Evolutionary conservation across 495 filamentous ascomycete genomes (phyloP), one percentile per base, ranked within the genome.

Genomic region (Neurospora sp.): DNA sequence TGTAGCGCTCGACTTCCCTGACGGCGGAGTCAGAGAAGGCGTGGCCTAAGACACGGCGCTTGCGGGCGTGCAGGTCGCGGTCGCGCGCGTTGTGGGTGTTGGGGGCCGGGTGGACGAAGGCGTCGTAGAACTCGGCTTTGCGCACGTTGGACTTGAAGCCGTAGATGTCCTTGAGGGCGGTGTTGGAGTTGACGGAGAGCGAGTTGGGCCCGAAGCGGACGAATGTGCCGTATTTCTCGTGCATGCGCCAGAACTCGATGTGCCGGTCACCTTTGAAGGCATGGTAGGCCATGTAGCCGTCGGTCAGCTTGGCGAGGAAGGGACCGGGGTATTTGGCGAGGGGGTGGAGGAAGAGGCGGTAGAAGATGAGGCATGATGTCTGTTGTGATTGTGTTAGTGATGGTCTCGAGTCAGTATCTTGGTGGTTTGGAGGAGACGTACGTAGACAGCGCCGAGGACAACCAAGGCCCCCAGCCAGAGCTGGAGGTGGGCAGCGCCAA

Each of bases 301-400:
- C 83, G 23, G 89, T 88, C 59, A 89, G 80, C 77, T 86, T 88
- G 71, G 85, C 88, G 2, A 90, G 78, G 40, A 88, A 80, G 0
- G 90, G 90, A 0, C 90, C 90, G 2, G 90, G 90, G 73, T 91
- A 92, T 75, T 87, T 88, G n/a, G 88, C 85, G 6, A 91, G 79
- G 6, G 90, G 90, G 77, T 92, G 90, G 76, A 92, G 85, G 74
- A 84, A 88, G 54, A 90, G 41, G 18, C 84, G 80, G 78, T 91
- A 90, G 70, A 86, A 71, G 70, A 81, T 78, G 38, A 85, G 69
- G 20, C 79, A 77, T 77, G 71, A 74, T 77, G 75, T 74, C 79
- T 78, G 69, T 48, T 78, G 62, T 48, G 54, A 18, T 16, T 8
- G 10, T 48, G 46, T 73, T 41, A 73, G 39, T 69, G 27, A 27